A percentile compares a stretch with the other conserved stretches of the same genome.
These are phyloP conservation scores for Ceriops tagal DNA, from an alignment of 345 rosid genomes.

Conservation along the genomic window DNA sequence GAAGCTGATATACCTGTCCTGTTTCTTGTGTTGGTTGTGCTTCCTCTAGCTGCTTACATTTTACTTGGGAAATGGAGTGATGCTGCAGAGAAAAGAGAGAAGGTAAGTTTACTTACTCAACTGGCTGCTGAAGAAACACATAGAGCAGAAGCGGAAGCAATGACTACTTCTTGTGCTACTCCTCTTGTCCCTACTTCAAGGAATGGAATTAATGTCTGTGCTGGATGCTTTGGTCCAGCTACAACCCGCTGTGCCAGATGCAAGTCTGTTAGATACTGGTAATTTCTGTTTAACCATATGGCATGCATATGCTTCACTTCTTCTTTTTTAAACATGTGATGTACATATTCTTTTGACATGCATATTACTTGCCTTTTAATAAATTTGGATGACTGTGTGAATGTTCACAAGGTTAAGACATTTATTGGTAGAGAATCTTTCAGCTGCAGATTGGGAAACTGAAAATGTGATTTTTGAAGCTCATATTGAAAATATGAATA, in stretches of 20 bases:
- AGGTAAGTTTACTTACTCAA: conserved; percentile 59
- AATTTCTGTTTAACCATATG: conserved; percentile 12
- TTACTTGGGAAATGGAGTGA: conserved; percentile 91
- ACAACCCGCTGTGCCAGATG: conserved; percentile 89
- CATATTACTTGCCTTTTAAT: not conserved
- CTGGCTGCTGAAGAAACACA: conserved; percentile 77
- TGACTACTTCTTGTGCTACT: conserved; percentile 36
- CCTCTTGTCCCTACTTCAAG: conserved; percentile 41
- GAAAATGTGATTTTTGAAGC: not conserved
- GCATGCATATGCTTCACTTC: not conserved
- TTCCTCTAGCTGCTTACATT: conserved; percentile 69
- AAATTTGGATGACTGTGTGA: not conserved
- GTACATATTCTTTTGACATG: no score
- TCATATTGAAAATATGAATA: not conserved
- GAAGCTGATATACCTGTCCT: conserved; percentile 73
- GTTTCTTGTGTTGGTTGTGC: conserved; percentile 77
- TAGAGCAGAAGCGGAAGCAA: conserved; percentile 55
- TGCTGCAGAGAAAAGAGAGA: conserved; percentile 53
- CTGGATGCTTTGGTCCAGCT: conserved; percentile 62
- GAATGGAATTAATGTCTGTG: conserved; percentile 58
- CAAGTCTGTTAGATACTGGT: conserved; percentile 87
- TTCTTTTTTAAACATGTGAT: conserved; percentile 3
- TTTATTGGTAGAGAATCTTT: not conserved
- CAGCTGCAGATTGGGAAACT: not conserved
- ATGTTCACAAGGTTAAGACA: not conserved